Conservation (phyloP, 176 grass and related monocot genomes). For the Aegilops longissima region DNA sequence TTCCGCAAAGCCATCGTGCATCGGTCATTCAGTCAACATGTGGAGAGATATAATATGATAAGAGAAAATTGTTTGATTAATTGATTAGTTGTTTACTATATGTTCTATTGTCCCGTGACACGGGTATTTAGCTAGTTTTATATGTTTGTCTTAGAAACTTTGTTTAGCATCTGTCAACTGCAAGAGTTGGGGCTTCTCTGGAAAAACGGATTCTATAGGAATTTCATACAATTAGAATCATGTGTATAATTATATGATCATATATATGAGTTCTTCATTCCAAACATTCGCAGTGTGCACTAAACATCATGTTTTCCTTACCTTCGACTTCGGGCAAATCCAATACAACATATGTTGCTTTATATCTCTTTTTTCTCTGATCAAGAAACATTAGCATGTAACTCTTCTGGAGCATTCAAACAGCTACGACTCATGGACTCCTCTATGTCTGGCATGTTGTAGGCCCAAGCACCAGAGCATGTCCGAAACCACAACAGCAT, state of each 20-base stretch:
- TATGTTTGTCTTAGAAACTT: not conserved
- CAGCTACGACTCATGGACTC: not conserved
- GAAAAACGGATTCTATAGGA: not conserved
- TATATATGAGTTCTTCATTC: not conserved
- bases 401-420: not conserved
- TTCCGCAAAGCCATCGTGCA: no score
- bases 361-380: not conserved
- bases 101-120: no score
- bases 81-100: no score
- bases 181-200: not conserved
- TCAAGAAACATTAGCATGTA: not conserved
- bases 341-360: not conserved
- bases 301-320: not conserved
- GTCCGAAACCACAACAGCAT: not conserved
- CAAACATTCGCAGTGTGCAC: not conserved
- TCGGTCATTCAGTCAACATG: no score
- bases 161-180: not conserved
- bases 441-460: not conserved
- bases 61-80: no score
- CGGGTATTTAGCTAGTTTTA: not conserved
- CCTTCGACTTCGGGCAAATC: not conserved
- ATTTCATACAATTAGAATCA: not conserved
- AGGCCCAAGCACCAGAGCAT: not conserved
- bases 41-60: no score
- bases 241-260: not conserved